Evolutionary conservation across 2,329 filamentous ascomycete species (phyloP), one percentile per base, ranked within the genome.

Genomic region (Trichoderma afroharzianum): DNA sequence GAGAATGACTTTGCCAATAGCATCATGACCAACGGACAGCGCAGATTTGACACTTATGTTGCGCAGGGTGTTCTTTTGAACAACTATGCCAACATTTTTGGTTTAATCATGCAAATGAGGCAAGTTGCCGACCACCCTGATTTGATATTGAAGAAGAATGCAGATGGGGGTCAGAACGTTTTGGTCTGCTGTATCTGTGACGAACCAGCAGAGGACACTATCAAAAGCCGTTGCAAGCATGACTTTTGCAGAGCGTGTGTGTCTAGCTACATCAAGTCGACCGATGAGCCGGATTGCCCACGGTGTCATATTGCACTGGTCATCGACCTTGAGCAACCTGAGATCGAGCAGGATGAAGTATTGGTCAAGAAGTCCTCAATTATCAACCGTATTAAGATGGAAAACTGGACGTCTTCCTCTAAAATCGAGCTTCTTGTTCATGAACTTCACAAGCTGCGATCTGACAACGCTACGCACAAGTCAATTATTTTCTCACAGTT

Each of bases 21-120:
- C 77, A 97, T 99, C 85, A 99, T 98, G 94, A 93, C 91, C 18
- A 97, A 93, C 78, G 92, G 93, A 8, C 89, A 91, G 72, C 92
- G 96, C 73, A 91, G 94, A 76, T 99, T 98, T 75, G 93, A 98
- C 78, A 98, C 95, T 0, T 99, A 98, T 75, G 96, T 98, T 47
- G 92, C 94, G 21, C 93, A 94, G 74, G 95, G 94, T 83, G 95
- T 98, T 24, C 90, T 99, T 81, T 88, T 99, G 73, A 94, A 98
- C 85, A 97, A 98, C 79, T 98, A 98, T 76, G 96, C 96, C 83
- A 99, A 99, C 80, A 98, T 99, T 75, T 99, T 99, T 77, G 95
- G 95, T 78, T 87, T 99, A 70, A 98, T 99, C 78, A 98, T 98
- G 94, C 95, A 97, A 81, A 98, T 99, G 95, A 92, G 96, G 70